A percentile compares a stretch with the other conserved stretches of the same genome.
Evolutionary conservation across 2,329 filamentous ascomycete genomes (phyloP).

Genomic region (Cladorrhinum sp.): DNA sequence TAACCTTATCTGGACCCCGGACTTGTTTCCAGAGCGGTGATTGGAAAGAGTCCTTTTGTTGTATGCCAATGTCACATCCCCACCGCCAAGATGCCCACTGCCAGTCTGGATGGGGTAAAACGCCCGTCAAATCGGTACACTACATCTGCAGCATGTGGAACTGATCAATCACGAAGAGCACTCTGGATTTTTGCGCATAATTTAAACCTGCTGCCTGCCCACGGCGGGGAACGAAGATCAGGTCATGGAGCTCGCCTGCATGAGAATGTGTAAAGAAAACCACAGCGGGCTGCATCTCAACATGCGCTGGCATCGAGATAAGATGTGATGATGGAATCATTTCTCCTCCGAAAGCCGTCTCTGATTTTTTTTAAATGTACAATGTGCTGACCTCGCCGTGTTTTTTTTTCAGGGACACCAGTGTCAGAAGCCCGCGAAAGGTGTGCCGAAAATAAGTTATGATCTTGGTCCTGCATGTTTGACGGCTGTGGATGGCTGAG

Average conservation of each 20-base stretch:
- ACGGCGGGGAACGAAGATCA: background rate
- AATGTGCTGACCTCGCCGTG: background rate
- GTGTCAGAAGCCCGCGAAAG: background rate
- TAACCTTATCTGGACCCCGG: slow-evolving; percentile 11
- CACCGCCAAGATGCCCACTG: slow-evolving; percentile 1
- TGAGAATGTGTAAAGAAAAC: background rate
- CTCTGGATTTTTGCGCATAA: background rate
- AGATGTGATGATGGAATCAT: no score
- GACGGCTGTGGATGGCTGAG: background rate
- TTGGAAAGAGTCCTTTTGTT: background rate
- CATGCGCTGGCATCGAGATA: background rate
- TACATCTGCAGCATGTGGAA: background rate
- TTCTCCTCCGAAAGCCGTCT: no score
- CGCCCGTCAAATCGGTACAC: background rate
- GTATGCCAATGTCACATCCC: background rate
- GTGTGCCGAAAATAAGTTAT: background rate
- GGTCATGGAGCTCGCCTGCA: background rate
- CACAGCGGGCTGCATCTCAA: background rate
- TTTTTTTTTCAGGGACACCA: background rate
- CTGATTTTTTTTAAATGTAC: background rate
- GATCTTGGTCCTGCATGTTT: background rate
- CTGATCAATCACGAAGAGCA: background rate
- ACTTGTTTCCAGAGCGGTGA: background rate
- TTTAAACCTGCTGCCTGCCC: background rate
- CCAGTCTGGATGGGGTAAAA: slow-evolving; percentile 4